Evolutionary conservation across 768 basidiomycete species (phyloP).

Genomic region (Terana coerulea): DNA sequence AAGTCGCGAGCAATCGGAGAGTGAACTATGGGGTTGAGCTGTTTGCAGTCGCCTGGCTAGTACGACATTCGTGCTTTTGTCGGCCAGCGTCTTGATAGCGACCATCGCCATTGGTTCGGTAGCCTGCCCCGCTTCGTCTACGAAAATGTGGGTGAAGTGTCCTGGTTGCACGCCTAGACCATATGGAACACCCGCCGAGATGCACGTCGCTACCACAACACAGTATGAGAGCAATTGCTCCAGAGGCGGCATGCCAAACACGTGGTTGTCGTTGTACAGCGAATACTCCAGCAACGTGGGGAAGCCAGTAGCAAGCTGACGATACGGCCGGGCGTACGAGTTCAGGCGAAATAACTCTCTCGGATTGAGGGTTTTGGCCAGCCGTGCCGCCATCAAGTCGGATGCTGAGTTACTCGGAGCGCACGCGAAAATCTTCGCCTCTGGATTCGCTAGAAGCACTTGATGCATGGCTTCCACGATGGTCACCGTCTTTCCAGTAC

Average conservation of each 20-base stretch:
- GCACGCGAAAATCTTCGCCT: slow-evolving; percentile 28
- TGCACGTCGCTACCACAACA: slow-evolving; percentile 56
- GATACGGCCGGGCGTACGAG: slow-evolving; percentile 24
- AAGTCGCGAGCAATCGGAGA: slow-evolving; percentile 24
- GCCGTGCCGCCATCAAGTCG: slow-evolving; percentile 30
- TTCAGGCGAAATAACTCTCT: slow-evolving; percentile 50
- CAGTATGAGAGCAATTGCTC: slow-evolving; percentile 39
- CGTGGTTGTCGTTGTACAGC: slow-evolving; percentile 21
- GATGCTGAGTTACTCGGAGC: slow-evolving; percentile 36
- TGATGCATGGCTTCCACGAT: slow-evolving; percentile 36
- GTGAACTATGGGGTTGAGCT: slow-evolving; percentile 35
- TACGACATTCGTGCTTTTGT: slow-evolving; percentile 31
- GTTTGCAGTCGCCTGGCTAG: slow-evolving; percentile 35
- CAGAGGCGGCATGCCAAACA: slow-evolving; percentile 43
- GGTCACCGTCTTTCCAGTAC: slow-evolving; percentile 38
- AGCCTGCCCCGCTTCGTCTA: slow-evolving; percentile 65
- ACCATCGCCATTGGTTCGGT: slow-evolving; percentile 58
- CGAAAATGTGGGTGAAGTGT: slow-evolving; percentile 57
- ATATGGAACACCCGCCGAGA: slow-evolving; percentile 47
- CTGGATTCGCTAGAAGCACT: slow-evolving; percentile 21
- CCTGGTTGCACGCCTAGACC: slow-evolving; percentile 46
- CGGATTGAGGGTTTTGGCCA: slow-evolving; percentile 17
- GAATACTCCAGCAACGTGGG: slow-evolving; percentile 29
- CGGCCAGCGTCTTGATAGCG: slow-evolving; percentile 29
- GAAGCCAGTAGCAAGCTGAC: background rate